Conservation (phyloP, 495 filamentous ascomycete genomes). For the Talaromyces ruber region DNA sequence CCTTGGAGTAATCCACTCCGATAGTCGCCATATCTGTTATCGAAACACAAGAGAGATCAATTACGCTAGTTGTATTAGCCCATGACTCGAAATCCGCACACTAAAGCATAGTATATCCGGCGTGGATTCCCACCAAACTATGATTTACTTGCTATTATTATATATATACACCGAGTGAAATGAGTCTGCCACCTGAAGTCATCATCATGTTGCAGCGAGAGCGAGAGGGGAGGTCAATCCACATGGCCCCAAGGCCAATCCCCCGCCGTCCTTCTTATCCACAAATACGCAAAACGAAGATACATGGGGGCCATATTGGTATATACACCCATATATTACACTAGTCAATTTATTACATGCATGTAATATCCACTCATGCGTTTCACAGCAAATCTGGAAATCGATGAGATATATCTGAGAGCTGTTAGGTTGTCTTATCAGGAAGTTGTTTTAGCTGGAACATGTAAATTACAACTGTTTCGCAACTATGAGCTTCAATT, state of each 20-base stretch:
- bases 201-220: not conserved
- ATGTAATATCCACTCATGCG: not conserved
- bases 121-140: not conserved
- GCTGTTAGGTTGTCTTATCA: not conserved
- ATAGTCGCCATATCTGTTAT: not conserved
- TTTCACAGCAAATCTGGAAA: not conserved
- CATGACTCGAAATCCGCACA: not conserved
- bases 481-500: not conserved
- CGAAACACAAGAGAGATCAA: not conserved
- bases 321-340: not conserved
- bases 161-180: not conserved
- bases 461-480: not conserved
- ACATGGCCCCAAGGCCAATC: not conserved
- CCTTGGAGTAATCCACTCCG: not conserved
- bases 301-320: not conserved
- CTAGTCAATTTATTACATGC: not conserved
- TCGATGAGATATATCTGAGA: not conserved
- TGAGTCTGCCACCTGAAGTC: not conserved
- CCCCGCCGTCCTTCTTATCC: not conserved
- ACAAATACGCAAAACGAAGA: not conserved
- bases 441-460: not conserved
- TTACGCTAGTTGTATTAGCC: not conserved
- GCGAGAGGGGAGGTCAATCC: not conserved
- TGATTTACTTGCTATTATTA: not conserved
- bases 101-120: not conserved